Conservation (phyloP, 805 yeast species). For the Metschnikowia orientalis region DNA sequence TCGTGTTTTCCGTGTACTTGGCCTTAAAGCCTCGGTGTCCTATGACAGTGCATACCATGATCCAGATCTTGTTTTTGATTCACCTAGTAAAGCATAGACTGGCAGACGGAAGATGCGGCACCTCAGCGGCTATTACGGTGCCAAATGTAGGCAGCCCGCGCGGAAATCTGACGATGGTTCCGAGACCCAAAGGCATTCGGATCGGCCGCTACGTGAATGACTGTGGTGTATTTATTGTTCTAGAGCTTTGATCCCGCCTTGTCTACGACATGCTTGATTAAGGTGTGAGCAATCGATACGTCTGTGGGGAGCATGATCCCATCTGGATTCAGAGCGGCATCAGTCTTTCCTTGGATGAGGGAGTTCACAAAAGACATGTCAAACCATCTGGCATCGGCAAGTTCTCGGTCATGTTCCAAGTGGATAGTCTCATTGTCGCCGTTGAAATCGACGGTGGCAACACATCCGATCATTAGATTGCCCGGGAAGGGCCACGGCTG, state of each 20-base stretch:
- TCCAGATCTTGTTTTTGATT: no score
- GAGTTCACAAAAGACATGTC: conserved; percentile 48
- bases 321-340: conserved; percentile 28
- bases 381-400: conserved; percentile 85
- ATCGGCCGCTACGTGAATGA: no score
- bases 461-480: conserved; percentile 88
- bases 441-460: conserved; percentile 70
- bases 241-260: conserved; percentile 17
- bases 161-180: no score
- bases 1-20: conserved; percentile 37
- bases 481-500: conserved; percentile 99
- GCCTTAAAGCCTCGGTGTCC: conserved; percentile 45
- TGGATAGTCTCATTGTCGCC: conserved; percentile 61
- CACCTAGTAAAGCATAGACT: no score
- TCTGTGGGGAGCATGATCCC: conserved; percentile 40
- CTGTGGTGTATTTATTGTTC: neutral
- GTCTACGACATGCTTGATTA: conserved; percentile 41
- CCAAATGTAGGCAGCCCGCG: no score
- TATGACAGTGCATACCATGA: conserved; percentile 20
- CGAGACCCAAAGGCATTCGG: no score
- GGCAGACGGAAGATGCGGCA: no score
- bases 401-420: conserved; percentile 80
- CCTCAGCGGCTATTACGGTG: no score
- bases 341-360: conserved; percentile 28
- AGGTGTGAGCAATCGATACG: conserved; percentile 41